Conservation (phyloP, 169 alveolate genomes). For the Cystoisospora suis region DNA sequence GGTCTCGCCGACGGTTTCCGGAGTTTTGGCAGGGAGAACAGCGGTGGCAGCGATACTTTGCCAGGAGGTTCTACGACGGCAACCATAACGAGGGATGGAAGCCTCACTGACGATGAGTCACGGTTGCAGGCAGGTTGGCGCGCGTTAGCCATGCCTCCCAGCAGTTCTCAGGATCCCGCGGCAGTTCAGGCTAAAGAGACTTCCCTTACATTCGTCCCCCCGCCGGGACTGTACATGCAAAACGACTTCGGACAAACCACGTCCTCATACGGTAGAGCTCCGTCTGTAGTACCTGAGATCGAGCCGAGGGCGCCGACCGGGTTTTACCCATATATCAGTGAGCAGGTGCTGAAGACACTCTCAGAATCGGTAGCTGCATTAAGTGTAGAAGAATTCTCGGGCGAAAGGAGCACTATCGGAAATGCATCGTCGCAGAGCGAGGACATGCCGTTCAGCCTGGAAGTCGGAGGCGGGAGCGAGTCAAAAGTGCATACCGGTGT, state of each 20-base stretch:
- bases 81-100: background rate
- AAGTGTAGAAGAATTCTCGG: background rate
- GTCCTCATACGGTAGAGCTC: background rate
- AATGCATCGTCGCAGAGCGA: too few species aligned
- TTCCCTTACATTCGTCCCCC: background rate
- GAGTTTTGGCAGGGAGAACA: background rate
- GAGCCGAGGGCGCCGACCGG: background rate
- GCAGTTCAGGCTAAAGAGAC: too few species aligned
- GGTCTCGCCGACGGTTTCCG: background rate
- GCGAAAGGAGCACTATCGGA: too few species aligned
- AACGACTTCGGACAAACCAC: background rate
- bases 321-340: background rate
- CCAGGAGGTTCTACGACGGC: background rate
- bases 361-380: background rate
- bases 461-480: too few species aligned
- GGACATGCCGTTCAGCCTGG: too few species aligned
- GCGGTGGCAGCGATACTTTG: background rate
- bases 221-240: constrained; percentile 6
- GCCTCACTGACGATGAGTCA: background rate
- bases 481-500: too few species aligned
- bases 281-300: background rate
- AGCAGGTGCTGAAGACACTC: background rate
- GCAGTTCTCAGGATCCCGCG: background rate
- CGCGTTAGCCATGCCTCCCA: background rate
- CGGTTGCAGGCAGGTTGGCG: background rate